phyloP scores from a whole-genome alignment of 345 rosid species.

The Salix arbutifolia region DNA sequence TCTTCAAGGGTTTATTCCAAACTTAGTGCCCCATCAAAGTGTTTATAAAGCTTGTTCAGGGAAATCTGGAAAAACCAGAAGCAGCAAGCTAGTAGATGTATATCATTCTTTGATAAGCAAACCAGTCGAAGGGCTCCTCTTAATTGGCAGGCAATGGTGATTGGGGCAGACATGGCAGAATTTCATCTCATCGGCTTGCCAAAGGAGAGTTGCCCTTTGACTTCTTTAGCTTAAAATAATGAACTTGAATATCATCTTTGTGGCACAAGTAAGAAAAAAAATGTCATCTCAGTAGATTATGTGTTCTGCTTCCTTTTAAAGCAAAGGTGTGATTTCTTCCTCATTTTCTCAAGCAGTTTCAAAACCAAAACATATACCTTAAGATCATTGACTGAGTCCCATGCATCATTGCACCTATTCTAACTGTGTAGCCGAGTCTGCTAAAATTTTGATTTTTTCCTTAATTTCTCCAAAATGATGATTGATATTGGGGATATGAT shows the following conservation, averaged over 20 bases:
- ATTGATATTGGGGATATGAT: neutral
- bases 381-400: neutral
- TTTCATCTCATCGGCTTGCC: conserved; percentile 29
- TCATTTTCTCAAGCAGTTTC: neutral
- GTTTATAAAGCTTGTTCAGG: conserved; percentile 3
- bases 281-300: neutral
- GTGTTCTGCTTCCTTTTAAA: neutral
- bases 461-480: neutral
- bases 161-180: neutral
- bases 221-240: conserved; percentile 25
- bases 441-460: neutral
- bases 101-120: conserved; percentile 18
- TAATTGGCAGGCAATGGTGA: conserved; percentile 30
- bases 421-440: neutral
- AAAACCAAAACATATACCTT: neutral
- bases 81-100: neutral
- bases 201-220: conserved; percentile 51
- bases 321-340: neutral
- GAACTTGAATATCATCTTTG: neutral
- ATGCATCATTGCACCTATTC: neutral
- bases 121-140: conserved; percentile 38
- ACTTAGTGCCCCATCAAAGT: neutral
- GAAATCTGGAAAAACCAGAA: conserved; percentile 1
- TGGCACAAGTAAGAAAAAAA: neutral
- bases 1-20: conserved; percentile 20